Base-by-base conservation (phyloP, 2,329 filamentous ascomycete species). In the Fusarium tjaetaba region DNA sequence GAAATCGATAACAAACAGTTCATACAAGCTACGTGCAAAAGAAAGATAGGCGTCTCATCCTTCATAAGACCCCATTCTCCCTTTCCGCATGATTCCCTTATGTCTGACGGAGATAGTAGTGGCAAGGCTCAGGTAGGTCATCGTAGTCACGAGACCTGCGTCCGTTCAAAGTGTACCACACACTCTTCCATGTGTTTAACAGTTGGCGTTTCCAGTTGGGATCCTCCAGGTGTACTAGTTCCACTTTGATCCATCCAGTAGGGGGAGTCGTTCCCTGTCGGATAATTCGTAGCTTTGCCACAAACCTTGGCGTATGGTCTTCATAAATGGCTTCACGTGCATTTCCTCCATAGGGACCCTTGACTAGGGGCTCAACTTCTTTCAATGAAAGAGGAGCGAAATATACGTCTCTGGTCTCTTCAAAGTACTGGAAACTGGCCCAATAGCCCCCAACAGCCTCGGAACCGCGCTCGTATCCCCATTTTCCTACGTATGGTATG, bases 221-320 rank as follows among this genome's bases (percentile, higher is more conserved):
- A n/a, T 49, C 4, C 2, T 13, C 0, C 2, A 6, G 46, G 0
- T 0, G 10, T 16, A 11, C 20, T 16, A 4, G 0, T n/a, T 49
- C 28, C 0, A 30, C 26, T n/a, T 49, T 49, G 10, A 30, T 49
- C 46, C 20, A 49, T 49, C 28, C 28, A 30, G 20, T 49, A 3
- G 10, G 28, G 1, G 46, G 26, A 11, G 20, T 30, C 4, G 28
- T n/a, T 32, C 20, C 14, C 46, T 49, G 20, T 13, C 28, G 46
- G 3, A 49, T 18, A 0, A 49, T 32, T 16, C 10, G 22, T 4
- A 49, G 20, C 46, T 18, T 32, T 49, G 46, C 46, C 14, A 49
- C 28, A 32, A 49, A 49, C 22, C 20, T 16, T 0, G 20, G 28
- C 10, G 46, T 49, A 49, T 49, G 14, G 10, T 32, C 28, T 30